phyloP scores from a whole-genome alignment of 139 green algal species.

The Picochlorum sp. region DNA sequence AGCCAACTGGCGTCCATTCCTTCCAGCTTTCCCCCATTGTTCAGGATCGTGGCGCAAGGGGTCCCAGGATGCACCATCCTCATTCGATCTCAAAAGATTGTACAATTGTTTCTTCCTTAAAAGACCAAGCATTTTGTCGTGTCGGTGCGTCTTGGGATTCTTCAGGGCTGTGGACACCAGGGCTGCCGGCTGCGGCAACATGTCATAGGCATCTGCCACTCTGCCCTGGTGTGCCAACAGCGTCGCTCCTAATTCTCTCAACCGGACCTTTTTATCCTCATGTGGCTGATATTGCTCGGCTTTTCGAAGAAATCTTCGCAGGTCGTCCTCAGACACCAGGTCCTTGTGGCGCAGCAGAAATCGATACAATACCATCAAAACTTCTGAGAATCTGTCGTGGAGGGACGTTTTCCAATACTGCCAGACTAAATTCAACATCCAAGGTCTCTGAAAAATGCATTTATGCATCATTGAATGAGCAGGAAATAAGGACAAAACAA shows the following conservation, averaged over 20 bases:
- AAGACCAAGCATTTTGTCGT: background rate
- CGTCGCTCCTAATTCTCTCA: background rate
- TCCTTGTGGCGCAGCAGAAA: background rate
- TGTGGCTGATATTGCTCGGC: conserved; percentile 2
- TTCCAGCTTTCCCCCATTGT: background rate
- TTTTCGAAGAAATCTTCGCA: background rate
- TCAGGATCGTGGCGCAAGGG: background rate
- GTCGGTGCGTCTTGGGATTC: background rate
- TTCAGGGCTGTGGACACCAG: background rate
- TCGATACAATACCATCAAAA: background rate
- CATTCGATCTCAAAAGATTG: background rate
- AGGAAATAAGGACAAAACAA: background rate
- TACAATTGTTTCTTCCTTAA: background rate
- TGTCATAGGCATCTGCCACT: background rate
- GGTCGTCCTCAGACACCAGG: background rate
- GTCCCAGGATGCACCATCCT: background rate
- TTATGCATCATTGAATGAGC: background rate
- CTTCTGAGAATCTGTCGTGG: background rate
- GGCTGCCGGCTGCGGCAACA: background rate
- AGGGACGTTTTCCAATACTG: background rate
- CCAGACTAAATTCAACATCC: background rate
- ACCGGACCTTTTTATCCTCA: background rate
- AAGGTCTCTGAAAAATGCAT: background rate
- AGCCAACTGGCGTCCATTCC: background rate
- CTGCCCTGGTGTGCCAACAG: background rate